Conservation (phyloP, 2,329 filamentous ascomycete species). For the Botrytis fabae region DNA sequence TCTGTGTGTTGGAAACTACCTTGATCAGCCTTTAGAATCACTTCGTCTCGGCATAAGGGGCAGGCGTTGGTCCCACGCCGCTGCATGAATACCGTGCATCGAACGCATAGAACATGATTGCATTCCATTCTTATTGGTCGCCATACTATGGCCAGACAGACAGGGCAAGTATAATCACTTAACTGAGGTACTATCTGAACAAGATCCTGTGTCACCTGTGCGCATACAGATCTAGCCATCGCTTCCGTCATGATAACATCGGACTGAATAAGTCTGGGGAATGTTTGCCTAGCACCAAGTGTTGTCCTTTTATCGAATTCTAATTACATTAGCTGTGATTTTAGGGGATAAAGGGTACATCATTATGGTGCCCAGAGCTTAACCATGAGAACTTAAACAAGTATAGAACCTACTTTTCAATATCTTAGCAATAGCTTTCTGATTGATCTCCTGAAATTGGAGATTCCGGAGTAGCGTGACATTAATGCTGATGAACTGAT, state of each 20-base stretch:
- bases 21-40: constrained; percentile 68
- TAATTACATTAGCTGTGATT: constrained; percentile 40
- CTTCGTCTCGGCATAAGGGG: constrained; percentile 72
- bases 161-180: constrained; percentile 81
- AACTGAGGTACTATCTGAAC: constrained; percentile 74
- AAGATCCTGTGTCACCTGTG: constrained; percentile 70
- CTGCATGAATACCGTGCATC: constrained; percentile 80
- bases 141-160: constrained; percentile 78
- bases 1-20: constrained; percentile 45
- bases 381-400: background rate
- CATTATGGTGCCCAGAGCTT: background rate
- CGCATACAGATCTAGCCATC: constrained; percentile 74
- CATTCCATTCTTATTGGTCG: constrained; percentile 77
- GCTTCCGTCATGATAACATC: constrained; percentile 63
- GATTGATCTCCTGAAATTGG: constrained; percentile 83
- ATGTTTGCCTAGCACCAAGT: constrained; percentile 64
- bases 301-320: constrained; percentile 86
- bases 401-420: constrained; percentile 65
- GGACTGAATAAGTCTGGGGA: constrained; percentile 59
- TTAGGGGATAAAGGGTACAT: no score
- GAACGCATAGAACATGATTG: constrained; percentile 78
- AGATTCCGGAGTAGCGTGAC: constrained; percentile 74
- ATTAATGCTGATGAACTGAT: constrained; percentile 71
- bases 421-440: constrained; percentile 75
- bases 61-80: constrained; percentile 67